Evolutionary conservation across 495 filamentous ascomycete species (phyloP).

Genomic region (Emericellopsis terricola): DNA sequence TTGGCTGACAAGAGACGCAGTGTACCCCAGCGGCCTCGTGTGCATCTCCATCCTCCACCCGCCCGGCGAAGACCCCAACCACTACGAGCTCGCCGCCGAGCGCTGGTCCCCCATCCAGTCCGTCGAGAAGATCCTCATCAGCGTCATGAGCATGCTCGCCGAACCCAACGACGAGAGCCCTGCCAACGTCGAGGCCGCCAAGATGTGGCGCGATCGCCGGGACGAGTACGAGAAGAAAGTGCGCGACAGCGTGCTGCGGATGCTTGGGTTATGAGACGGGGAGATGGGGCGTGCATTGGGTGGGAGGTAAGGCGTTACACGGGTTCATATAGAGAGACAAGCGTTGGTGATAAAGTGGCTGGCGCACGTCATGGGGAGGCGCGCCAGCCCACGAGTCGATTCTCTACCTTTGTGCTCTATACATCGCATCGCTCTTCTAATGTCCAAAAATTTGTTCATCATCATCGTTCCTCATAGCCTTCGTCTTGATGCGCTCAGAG

Average conservation of each 20-base stretch:
- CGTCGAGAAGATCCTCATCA: slow-evolving; percentile 95
- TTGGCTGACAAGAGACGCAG: slow-evolving; percentile 22
- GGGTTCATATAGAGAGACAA: neutral
- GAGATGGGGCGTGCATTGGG: neutral
- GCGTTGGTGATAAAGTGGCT: too few species aligned
- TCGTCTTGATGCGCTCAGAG: slow-evolving; percentile 22
- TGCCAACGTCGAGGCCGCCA: slow-evolving; percentile 92
- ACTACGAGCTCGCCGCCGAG: slow-evolving; percentile 94
- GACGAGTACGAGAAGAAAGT: slow-evolving; percentile 76
- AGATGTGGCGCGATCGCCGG: slow-evolving; percentile 91
- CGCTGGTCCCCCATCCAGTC: slow-evolving; percentile 93
- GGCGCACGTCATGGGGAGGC: too few species aligned
- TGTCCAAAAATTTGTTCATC: too few species aligned
- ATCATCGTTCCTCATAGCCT: neutral
- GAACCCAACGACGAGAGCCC: slow-evolving; percentile 98
- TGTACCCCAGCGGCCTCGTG: slow-evolving; percentile 79
- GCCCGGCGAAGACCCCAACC: slow-evolving; percentile 95
- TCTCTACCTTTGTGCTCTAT: too few species aligned
- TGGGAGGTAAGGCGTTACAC: neutral
- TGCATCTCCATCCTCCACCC: slow-evolving; percentile 98
- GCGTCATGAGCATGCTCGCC: slow-evolving; percentile 96
- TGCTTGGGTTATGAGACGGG: slow-evolving; percentile 28
- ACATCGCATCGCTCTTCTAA: too few species aligned
- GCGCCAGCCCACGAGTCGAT: too few species aligned
- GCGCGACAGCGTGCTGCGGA: slow-evolving; percentile 46